Evolutionary conservation across 2,329 filamentous ascomycete genomes (phyloP).

Genomic region (Apiospora phragmitis): DNA sequence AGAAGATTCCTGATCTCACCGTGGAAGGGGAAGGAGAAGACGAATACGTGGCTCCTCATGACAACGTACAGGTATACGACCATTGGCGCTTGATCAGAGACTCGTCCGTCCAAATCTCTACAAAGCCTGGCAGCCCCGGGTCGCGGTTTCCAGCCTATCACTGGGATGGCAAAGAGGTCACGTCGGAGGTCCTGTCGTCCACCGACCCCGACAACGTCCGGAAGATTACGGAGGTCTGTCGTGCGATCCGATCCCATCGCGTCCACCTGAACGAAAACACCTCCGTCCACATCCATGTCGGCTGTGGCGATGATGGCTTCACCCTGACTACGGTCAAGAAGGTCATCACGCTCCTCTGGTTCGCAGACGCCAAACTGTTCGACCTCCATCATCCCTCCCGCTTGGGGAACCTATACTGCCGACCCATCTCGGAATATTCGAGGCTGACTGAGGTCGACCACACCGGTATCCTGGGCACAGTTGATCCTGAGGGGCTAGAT

Average conservation of each 20-base stretch:
- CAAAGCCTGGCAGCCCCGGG: background rate
- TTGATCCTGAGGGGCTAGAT: background rate
- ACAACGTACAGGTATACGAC: constrained; percentile 20
- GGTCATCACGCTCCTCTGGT: constrained; percentile 21
- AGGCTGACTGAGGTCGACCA: background rate
- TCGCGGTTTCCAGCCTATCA: constrained; percentile 8
- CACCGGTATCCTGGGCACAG: background rate
- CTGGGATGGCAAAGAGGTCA: constrained; percentile 24
- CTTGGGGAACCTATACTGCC: constrained; percentile 14
- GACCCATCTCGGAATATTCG: background rate
- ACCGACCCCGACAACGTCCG: constrained; percentile 14
- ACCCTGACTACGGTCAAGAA: constrained; percentile 27
- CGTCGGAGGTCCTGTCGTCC: constrained; percentile 21
- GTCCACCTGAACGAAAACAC: constrained; percentile 25
- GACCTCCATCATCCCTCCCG: constrained; percentile 27
- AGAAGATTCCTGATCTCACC: constrained; percentile 9
- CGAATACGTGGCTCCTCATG: constrained; percentile 17
- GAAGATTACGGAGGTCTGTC: constrained; percentile 22
- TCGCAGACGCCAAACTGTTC: constrained; percentile 22
- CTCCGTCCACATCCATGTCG: constrained; percentile 27
- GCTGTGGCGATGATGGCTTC: constrained; percentile 26
- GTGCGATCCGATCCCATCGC: constrained; percentile 19
- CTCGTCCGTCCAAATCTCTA: constrained; percentile 12
- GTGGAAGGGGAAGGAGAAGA: constrained; percentile 19
- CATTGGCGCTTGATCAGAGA: constrained; percentile 24